A percentile compares a stretch with the other conserved stretches of the same genome.
phyloP scores from a whole-genome alignment of 2,329 filamentous ascomycete genomes.

The Malbranchea cinnamomea region DNA sequence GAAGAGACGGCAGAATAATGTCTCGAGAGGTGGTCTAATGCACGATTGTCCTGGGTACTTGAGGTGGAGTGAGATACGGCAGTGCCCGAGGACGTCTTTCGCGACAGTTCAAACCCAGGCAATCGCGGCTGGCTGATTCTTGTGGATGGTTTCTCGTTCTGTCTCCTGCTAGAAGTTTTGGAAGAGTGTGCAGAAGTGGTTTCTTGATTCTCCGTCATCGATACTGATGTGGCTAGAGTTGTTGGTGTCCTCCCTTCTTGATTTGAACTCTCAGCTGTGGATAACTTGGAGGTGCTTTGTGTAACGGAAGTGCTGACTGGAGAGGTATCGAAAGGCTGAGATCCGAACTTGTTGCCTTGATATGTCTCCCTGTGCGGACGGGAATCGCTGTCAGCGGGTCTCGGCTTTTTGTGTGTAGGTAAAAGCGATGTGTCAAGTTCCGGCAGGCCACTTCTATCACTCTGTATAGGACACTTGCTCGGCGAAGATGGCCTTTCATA shows the following conservation, averaged over 20 bases:
- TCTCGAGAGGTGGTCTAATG: constrained; percentile 26
- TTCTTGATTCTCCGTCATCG: constrained; percentile 19
- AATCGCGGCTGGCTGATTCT: constrained; percentile 32
- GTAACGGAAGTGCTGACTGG: constrained; percentile 14
- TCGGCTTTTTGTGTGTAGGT: constrained; percentile 12
- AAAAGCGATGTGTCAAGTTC: constrained; percentile 17
- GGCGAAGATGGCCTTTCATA: constrained; percentile 9
- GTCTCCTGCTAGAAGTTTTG: constrained; percentile 14
- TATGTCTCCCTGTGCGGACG: no score
- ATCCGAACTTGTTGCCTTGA: no score
- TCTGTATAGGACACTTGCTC: constrained; percentile 6
- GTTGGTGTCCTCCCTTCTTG: constrained; percentile 18
- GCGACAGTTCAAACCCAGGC: constrained; percentile 28
- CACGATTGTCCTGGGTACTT: constrained; percentile 25
- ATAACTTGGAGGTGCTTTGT: constrained; percentile 18
- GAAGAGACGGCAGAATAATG: no score
- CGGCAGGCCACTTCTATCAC: constrained; percentile 16
- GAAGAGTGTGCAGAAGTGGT: constrained; percentile 14
- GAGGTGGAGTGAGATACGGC: constrained; percentile 29
- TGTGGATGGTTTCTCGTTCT: constrained; percentile 20
- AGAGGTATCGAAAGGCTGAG: constrained; percentile 17
- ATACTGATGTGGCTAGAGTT: constrained; percentile 16
- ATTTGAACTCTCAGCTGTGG: constrained; percentile 15
- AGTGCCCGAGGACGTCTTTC: constrained; percentile 27
- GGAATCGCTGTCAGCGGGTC: constrained; percentile 15